phyloP scores from a whole-genome alignment of 495 filamentous ascomycete species.

The Bryoglossum gracile region DNA sequence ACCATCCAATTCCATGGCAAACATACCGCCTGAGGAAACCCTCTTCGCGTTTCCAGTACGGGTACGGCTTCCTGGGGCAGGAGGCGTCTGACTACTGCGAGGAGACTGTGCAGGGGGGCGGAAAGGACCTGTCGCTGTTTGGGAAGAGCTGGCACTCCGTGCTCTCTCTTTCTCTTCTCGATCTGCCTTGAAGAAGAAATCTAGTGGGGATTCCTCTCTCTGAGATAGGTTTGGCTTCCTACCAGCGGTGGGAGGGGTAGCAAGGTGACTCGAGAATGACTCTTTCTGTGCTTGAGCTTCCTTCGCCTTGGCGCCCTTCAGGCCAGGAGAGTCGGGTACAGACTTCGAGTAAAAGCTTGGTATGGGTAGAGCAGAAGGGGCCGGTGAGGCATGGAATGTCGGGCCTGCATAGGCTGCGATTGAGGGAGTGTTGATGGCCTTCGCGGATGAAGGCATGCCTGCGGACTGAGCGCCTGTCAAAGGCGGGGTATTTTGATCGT shows the following conservation, averaged over 20 bases:
- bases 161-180: constrained; percentile 62
- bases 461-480: constrained; percentile 29
- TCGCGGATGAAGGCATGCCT: constrained; percentile 14
- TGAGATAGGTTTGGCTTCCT: constrained; percentile 20
- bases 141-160: constrained; percentile 36
- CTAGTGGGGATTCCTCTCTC: constrained; percentile 68
- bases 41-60: constrained; percentile 29
- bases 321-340: constrained; percentile 52
- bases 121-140: constrained; percentile 26
- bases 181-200: constrained; percentile 83
- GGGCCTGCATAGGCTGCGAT: constrained; percentile 78
- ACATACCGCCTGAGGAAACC: constrained; percentile 46
- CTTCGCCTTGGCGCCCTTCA: constrained; percentile 26
- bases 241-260: constrained; percentile 29
- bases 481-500: constrained; percentile 36
- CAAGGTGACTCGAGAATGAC: constrained; percentile 28
- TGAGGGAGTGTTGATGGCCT: constrained; percentile 35
- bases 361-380: constrained; percentile 85
- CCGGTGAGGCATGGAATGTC: constrained; percentile 92
- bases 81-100: constrained; percentile 26
- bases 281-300: constrained; percentile 28
- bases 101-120: constrained; percentile 29
- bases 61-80: constrained; percentile 23
- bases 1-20: constrained; percentile 60
- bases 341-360: constrained; percentile 88